Conservation (phyloP, 2,329 filamentous ascomycete species). For the Beauveria rudraprayagi region DNA sequence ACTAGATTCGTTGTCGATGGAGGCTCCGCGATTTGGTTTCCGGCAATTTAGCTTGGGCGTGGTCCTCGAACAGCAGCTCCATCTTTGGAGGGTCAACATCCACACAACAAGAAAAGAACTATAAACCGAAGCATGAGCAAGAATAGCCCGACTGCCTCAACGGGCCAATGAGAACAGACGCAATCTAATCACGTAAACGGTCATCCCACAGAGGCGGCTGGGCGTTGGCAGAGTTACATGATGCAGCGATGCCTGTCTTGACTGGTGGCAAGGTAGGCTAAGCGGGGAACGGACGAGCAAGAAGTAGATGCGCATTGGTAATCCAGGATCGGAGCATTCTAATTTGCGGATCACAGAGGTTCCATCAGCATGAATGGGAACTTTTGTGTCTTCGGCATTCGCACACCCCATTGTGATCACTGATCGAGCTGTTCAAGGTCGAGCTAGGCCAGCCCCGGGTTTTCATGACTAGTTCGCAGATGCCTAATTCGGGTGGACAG, state of each 20-base stretch:
- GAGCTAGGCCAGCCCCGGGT: no score
- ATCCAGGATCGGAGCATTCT: neutral
- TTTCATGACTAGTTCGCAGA: no score
- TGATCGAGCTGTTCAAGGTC: no score
- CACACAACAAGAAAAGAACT: neutral
- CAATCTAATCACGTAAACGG: neutral
- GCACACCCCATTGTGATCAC: neutral
- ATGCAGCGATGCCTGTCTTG: neutral
- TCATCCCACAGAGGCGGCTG: neutral
- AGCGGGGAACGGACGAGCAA: neutral
- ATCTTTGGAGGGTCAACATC: neutral
- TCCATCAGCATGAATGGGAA: neutral
- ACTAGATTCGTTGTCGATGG: neutral
- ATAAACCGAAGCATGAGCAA: neutral
- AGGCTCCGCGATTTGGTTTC: neutral
- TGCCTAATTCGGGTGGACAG: no score
- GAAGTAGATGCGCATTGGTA: neutral
- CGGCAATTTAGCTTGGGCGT: neutral
- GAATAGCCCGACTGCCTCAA: neutral
- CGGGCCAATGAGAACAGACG: neutral
- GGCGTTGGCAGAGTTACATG: neutral
- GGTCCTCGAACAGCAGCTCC: neutral
- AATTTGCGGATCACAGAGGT: neutral
- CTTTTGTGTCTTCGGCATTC: slow-evolving; percentile 2
- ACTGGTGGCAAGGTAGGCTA: neutral